These are phyloP conservation scores for Pascua guehoae DNA, from an alignment of 1,284 basidiomycete species.

Conservation along the genomic window DNA sequence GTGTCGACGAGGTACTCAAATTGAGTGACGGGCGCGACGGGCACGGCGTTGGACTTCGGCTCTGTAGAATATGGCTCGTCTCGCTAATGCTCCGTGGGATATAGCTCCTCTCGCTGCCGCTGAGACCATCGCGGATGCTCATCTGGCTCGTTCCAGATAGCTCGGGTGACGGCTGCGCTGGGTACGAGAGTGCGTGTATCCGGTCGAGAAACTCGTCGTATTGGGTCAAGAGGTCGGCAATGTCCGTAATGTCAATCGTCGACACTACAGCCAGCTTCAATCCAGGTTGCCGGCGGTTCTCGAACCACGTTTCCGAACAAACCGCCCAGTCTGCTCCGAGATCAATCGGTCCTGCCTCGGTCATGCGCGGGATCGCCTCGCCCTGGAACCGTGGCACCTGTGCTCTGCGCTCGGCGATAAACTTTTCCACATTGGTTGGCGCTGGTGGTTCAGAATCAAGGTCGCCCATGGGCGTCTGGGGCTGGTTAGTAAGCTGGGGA, in stretches of 20 bases:
- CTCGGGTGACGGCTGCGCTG: neutral
- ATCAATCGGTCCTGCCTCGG: slow-evolving; percentile 27
- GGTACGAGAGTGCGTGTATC: slow-evolving; percentile 11
- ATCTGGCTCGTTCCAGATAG: neutral
- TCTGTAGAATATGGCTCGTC: neutral
- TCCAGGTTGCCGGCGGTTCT: slow-evolving; percentile 17
- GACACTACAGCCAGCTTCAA: slow-evolving; percentile 4
- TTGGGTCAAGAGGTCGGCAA: slow-evolving; percentile 3
- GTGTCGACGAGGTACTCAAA: slow-evolving; percentile 3
- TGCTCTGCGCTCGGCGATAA: slow-evolving; percentile 15
- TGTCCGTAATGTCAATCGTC: neutral
- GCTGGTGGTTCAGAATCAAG: neutral
- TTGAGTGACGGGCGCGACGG: slow-evolving; percentile 9
- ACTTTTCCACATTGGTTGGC: slow-evolving; percentile 8
- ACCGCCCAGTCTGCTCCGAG: slow-evolving; percentile 24
- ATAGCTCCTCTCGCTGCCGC: neutral
- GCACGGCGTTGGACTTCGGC: neutral
- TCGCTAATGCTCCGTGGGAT: neutral
- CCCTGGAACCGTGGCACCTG: slow-evolving; percentile 11
- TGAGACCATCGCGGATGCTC: neutral
- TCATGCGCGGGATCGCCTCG: slow-evolving; percentile 18
- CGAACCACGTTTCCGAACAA: slow-evolving; percentile 24
- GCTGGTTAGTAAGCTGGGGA: neutral
- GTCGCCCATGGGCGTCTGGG: slow-evolving; percentile 18
- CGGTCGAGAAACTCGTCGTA: slow-evolving; percentile 12